Evolutionary conservation across 805 yeast genomes (phyloP).

Genomic region (Candida palmyrensis): DNA sequence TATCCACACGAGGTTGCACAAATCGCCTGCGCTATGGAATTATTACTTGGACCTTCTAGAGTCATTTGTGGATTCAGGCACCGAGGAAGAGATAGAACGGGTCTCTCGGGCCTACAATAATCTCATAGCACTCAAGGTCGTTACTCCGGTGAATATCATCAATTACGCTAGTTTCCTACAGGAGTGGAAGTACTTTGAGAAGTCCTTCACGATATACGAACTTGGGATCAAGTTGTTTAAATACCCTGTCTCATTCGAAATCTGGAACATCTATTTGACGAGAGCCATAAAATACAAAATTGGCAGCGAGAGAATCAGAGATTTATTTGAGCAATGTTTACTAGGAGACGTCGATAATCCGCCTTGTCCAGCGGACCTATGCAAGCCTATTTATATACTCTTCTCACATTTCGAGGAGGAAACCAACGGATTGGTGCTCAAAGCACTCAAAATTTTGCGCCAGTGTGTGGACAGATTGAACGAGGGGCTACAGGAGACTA

Average conservation of each 20-base stretch:
- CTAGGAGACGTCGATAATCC: slow-evolving; percentile 15
- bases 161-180: slow-evolving; percentile 62
- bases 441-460: slow-evolving; percentile 30
- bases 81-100: slow-evolving; percentile 10
- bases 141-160: slow-evolving; percentile 62
- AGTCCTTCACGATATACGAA: slow-evolving; percentile 60
- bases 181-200: slow-evolving; percentile 40
- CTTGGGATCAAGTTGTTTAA: slow-evolving; percentile 58
- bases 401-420: slow-evolving; percentile 67
- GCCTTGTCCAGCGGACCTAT: slow-evolving; percentile 42
- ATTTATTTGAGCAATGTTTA: slow-evolving; percentile 67
- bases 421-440: slow-evolving; percentile 44
- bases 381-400: slow-evolving; percentile 44
- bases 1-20: slow-evolving; percentile 56
- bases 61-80: slow-evolving; percentile 28
- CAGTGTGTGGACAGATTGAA: slow-evolving; percentile 11
- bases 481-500: background rate
- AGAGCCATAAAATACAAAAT: slow-evolving; percentile 34
- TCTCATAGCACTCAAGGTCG: slow-evolving; percentile 46
- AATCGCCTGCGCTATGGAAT: slow-evolving; percentile 65
- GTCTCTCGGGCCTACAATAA: slow-evolving; percentile 21
- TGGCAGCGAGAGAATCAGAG: slow-evolving; percentile 43
- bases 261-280: slow-evolving; percentile 66
- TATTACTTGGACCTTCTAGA: slow-evolving; percentile 69
- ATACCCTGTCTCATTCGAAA: slow-evolving; percentile 52